These are phyloP conservation scores for Cladosporium cucumerinum DNA, from an alignment of 2,329 filamentous ascomycete genomes.

Conservation along the genomic window DNA sequence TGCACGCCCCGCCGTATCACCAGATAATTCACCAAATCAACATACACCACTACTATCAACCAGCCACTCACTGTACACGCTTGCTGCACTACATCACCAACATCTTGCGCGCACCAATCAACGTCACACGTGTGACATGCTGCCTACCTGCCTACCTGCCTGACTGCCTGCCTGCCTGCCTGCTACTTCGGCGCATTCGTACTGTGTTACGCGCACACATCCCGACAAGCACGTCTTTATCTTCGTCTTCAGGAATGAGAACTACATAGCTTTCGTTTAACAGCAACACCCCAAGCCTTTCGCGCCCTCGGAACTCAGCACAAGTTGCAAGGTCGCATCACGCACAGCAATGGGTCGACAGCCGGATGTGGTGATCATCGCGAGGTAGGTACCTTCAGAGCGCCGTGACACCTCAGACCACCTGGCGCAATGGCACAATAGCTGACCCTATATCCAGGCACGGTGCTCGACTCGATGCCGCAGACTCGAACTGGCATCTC, in stretches of 20 bases:
- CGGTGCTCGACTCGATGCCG: conserved; percentile 87
- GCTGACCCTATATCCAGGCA: conserved; percentile 55
- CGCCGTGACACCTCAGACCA: not conserved
- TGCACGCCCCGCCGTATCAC: not conserved
- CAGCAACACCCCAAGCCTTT: not conserved
- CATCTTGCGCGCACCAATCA: not conserved
- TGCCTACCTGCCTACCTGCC: too few species aligned
- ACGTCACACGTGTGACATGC: not conserved
- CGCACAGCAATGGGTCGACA: conserved; percentile 29
- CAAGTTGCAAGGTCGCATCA: not conserved
- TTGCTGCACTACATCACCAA: not conserved
- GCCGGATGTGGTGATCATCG: conserved; percentile 50
- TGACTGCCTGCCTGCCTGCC: too few species aligned
- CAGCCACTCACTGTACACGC: not conserved
- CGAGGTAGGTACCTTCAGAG: conserved; percentile 38
- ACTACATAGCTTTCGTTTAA: not conserved
- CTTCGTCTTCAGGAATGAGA: not conserved
- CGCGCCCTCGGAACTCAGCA: not conserved
- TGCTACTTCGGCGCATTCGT: not conserved
- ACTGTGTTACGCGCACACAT: not conserved
- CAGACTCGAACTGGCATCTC: conserved; percentile 92
- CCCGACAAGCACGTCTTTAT: not conserved
- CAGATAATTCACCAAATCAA: not conserved
- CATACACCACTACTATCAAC: not conserved
- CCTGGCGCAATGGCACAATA: not conserved